Conservation (phyloP, 768 basidiomycete genomes). For the Scleroderma citrinum region DNA sequence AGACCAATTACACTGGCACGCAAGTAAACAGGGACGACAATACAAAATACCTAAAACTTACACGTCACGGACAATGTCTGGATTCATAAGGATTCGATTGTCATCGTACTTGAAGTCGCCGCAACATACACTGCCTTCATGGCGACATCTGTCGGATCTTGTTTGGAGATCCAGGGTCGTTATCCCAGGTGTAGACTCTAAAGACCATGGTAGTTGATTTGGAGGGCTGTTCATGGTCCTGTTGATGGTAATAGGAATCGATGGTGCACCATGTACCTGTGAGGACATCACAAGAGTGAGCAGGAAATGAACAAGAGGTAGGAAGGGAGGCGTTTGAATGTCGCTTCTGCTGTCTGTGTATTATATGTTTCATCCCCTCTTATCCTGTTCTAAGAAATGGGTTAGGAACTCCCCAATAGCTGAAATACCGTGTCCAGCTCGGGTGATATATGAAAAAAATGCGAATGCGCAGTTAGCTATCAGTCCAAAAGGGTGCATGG, state of each 20-base stretch:
- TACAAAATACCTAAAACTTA: slow-evolving; percentile 32
- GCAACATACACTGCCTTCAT: slow-evolving; percentile 73
- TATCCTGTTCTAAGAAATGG: no score
- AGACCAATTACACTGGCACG: slow-evolving; percentile 73
- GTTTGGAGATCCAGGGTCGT: slow-evolving; percentile 41
- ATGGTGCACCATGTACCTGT: slow-evolving; percentile 6
- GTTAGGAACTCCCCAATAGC: no score
- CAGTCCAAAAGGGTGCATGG: slow-evolving; percentile 40
- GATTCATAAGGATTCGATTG: slow-evolving; percentile 76
- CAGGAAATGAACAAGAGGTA: no score
- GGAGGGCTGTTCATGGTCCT: slow-evolving; percentile 7
- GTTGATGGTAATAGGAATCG: slow-evolving; percentile 18
- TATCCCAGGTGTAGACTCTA: slow-evolving; percentile 38
- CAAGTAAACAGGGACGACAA: slow-evolving; percentile 1
- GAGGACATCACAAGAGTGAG: neutral
- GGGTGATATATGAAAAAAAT: no score
- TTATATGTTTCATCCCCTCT: no score
- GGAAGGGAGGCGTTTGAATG: no score
- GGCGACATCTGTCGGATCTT: slow-evolving; percentile 52
- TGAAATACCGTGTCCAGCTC: no score
- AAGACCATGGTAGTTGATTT: slow-evolving; percentile 62
- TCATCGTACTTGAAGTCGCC: slow-evolving; percentile 76
- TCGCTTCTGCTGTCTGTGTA: no score
- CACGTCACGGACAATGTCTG: slow-evolving; percentile 88
- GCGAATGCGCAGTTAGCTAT: no score